Base-by-base conservation (phyloP, 2,329 filamentous ascomycete genomes). In the Arthrobotrys musiformis region DNA sequence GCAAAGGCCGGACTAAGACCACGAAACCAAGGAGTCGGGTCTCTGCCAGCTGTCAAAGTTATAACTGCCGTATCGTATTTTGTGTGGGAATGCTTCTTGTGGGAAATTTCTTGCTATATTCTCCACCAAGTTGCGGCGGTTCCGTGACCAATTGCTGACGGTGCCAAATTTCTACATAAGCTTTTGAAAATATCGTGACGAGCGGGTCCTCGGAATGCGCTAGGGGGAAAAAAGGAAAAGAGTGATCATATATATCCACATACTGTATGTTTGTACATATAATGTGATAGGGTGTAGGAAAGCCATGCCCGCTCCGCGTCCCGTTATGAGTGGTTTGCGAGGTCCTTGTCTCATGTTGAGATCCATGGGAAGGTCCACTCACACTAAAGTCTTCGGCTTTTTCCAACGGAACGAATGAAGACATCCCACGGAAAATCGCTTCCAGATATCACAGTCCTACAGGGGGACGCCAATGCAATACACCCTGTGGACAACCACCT, bases 301-400 rank as follows among this genome's bases (percentile, higher is more conserved):
- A 50, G 52, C 61, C n/a, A n/a, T n/a, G n/a, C n/a, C 30, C 30
- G 58, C 48, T n/a, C 42, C 46, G 28, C 22, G 22, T n/a, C 26
- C 15, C n/a, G 19, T 35, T 40, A 6, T 33, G 60, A 33, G 42
- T 28, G 70, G 61, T 54, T 63, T 67, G 26, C 22, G 24, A 42
- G 30, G 26, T 26, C 33, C 48, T 44, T 50, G 70, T 68, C 70
- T 69, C 63, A 63, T 40, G 37, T 61, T 46, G 30, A 58, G 26
- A 75, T 69, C 70, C 70, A 68, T 75, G 63, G 54, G 37, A 42
- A 63, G 35, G 54, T 63, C 63, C 70, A 75, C 70, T 40, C 70
- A 75, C 70, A 68, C 63, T 56, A n/a, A 19, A 54, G 44, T 66
- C 35, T 4, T 11, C 8, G 48, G 44, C 42, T 17, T 40, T 62